phyloP scores from a whole-genome alignment of 805 yeast species.

The Isabelozyma rhagii region DNA sequence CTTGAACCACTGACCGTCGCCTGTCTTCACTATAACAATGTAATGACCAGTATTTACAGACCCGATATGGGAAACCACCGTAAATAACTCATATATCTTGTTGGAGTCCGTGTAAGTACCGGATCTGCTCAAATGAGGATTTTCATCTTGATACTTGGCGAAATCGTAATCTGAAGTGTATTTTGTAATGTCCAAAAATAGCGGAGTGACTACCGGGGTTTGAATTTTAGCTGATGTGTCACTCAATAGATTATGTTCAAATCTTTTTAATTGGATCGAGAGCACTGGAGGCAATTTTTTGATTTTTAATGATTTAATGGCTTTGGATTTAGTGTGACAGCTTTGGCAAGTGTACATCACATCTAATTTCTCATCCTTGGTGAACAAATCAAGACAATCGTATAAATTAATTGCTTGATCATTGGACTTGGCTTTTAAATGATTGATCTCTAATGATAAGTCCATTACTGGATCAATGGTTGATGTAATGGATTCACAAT shows the following conservation, averaged over 20 bases:
- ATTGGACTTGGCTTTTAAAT: constrained; percentile 20
- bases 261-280: constrained; percentile 80
- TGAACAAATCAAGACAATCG: constrained; percentile 74
- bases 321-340: constrained; percentile 62
- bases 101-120: constrained; percentile 16
- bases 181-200: constrained; percentile 65
- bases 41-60: constrained; percentile 96
- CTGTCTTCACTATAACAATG: constrained; percentile 68
- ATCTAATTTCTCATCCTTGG: constrained; percentile 73
- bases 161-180: constrained; percentile 35
- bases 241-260: constrained; percentile 53
- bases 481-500: constrained; percentile 60
- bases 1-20: constrained; percentile 80
- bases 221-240: constrained; percentile 69
- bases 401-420: constrained; percentile 35
- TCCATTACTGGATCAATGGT: constrained; percentile 90
- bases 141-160: constrained; percentile 3
- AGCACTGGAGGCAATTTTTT: constrained; percentile 72
- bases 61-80: constrained; percentile 86
- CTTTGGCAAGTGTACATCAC: constrained; percentile 65
- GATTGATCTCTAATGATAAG: constrained; percentile 69
- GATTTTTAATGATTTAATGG: constrained; percentile 66
- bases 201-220: constrained; percentile 67
- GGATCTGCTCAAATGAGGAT: constrained; percentile 4
- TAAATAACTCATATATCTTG: constrained; percentile 74